phyloP scores from a whole-genome alignment of 176 grass and related monocot species.

The maize (Zea mays) region Zm-B73-REFERENCE-NAM-5.0 NC_050099.1:195392001-195392500 shows the following conservation, averaged over 20 bases:
- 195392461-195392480: too few species aligned
- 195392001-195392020: too few species aligned
- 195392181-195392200: constrained; percentile 24
- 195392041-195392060: too few species aligned
- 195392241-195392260: constrained; percentile 18
- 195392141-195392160: neutral
- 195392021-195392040: too few species aligned
- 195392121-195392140: neutral
- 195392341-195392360: neutral
- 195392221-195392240: constrained; percentile 41
- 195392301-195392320: neutral
- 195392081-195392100: neutral
- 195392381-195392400: too few species aligned
- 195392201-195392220: neutral
- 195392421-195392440: too few species aligned
- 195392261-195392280: constrained; percentile 5
- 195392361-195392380: too few species aligned
- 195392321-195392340: neutral
- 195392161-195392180: constrained; percentile 35
- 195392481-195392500: too few species aligned
- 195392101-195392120: neutral
- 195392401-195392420: too few species aligned
- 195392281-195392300: neutral
- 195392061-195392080: too few species aligned
- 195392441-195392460: too few species aligned